Conservation (phyloP, 2,329 filamentous ascomycete species). For the Xenoacremonium recifei region DNA sequence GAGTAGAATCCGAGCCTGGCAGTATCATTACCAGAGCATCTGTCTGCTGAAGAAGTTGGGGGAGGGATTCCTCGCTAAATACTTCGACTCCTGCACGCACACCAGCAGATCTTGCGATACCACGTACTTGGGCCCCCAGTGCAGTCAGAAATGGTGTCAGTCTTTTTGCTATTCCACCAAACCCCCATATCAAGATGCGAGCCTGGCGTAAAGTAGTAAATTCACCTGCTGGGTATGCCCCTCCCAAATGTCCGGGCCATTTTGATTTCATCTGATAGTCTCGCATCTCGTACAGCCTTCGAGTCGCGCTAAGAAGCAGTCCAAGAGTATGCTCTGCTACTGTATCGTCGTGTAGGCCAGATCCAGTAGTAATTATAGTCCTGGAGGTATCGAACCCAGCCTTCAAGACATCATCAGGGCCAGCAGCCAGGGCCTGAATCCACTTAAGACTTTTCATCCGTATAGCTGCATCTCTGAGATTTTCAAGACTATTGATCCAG, state of each 20-base stretch:
- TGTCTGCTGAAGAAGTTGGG: slow-evolving; percentile 52
- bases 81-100: slow-evolving; percentile 60
- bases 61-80: slow-evolving; percentile 51
- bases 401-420: slow-evolving; percentile 62
- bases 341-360: slow-evolving; percentile 62
- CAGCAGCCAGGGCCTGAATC: slow-evolving; percentile 66
- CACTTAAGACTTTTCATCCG: slow-evolving; percentile 58
- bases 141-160: slow-evolving; percentile 53
- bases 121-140: slow-evolving; percentile 57
- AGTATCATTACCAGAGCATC: slow-evolving; percentile 69
- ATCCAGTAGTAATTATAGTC: slow-evolving; percentile 57
- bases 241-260: slow-evolving; percentile 63
- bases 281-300: slow-evolving; percentile 61
- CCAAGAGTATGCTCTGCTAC: slow-evolving; percentile 65
- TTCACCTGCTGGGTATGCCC: slow-evolving; percentile 52
- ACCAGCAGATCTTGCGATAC: slow-evolving; percentile 55
- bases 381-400: slow-evolving; percentile 57
- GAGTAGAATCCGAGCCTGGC: slow-evolving; percentile 55
- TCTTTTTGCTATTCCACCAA: slow-evolving; percentile 64
- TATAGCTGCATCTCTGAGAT: slow-evolving; percentile 56
- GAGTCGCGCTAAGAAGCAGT: slow-evolving; percentile 53
- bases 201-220: slow-evolving; percentile 62
- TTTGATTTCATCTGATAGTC: slow-evolving; percentile 56
- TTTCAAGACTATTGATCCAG: slow-evolving; percentile 58
- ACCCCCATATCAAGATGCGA: slow-evolving; percentile 61